Evolutionary conservation across 2,329 filamentous ascomycete species (phyloP).

Genomic region (Pestalotiopsis sp.): DNA sequence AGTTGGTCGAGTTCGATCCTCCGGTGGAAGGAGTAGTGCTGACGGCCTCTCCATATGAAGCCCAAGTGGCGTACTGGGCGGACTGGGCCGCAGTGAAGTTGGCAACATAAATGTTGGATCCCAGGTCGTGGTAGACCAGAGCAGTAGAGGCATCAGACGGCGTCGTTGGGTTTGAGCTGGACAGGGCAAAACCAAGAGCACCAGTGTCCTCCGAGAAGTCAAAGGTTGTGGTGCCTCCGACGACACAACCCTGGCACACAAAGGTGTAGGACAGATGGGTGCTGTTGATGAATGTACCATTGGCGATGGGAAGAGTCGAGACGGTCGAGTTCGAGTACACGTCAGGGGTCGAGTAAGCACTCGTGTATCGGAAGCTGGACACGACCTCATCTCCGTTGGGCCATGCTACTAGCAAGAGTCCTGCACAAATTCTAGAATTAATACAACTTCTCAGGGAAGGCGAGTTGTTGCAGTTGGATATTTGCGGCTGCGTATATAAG

Average conservation of each 20-base stretch:
- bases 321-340: slow-evolving; percentile 1
- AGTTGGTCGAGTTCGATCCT: slow-evolving; percentile 1
- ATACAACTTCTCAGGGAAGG: background rate
- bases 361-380: background rate
- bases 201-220: background rate
- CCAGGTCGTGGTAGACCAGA: slow-evolving; percentile 1
- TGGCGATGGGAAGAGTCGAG: background rate
- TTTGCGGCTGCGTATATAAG: too few relatives aligned
- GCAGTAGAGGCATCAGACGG: background rate
- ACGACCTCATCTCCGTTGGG: slow-evolving; percentile 8
- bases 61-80: slow-evolving; percentile 2
- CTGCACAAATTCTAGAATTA: background rate
- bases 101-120: slow-evolving; percentile 9
- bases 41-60: background rate
- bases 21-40: background rate
- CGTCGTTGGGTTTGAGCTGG: slow-evolving; percentile 6
- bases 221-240: background rate
- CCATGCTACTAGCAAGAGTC: slow-evolving; percentile 9
- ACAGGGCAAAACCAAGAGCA: slow-evolving; percentile 1
- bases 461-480: too few relatives aligned
- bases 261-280: slow-evolving; percentile 9
- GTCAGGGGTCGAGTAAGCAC: slow-evolving; percentile 2
- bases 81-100: slow-evolving; percentile 1
- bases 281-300: slow-evolving; percentile 10
- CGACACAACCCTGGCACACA: background rate